These are phyloP conservation scores for Mycena vitilis DNA, from an alignment of 768 basidiomycete species.

Conservation along the genomic window DNA sequence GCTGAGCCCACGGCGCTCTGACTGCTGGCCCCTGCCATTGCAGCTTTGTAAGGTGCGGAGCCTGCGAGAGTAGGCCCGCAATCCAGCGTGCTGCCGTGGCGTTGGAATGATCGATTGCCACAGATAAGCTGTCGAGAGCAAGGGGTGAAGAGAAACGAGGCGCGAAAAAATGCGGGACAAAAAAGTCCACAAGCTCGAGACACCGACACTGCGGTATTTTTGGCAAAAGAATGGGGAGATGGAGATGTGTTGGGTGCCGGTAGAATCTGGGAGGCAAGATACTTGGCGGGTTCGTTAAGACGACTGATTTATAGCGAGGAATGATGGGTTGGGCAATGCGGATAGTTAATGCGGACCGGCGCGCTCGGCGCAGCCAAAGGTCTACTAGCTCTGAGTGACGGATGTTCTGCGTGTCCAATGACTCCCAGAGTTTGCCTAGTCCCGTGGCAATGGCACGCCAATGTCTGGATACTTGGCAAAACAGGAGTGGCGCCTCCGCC, in stretches of 20 bases:
- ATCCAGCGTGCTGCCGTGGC: neutral
- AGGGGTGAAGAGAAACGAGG: neutral
- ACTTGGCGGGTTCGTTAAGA: neutral
- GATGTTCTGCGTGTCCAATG: neutral
- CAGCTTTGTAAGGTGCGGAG: neutral
- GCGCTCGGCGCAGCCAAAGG: neutral
- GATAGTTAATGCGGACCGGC: neutral
- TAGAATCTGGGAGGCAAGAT: neutral
- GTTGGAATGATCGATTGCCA: neutral
- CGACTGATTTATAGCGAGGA: neutral
- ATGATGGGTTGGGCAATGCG: neutral
- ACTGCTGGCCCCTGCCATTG: neutral
- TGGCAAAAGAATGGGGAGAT: neutral
- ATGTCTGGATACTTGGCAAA: neutral
- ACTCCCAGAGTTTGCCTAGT: neutral
- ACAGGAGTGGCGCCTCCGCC: neutral
- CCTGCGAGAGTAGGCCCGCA: neutral
- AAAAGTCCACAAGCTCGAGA: neutral
- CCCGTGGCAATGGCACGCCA: neutral
- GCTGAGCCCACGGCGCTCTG: neutral
- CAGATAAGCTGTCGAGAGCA: neutral
- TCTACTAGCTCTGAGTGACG: neutral
- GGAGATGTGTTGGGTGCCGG: neutral
- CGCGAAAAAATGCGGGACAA: neutral
- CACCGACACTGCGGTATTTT: neutral